phyloP scores from a whole-genome alignment of 176 grass and related monocot genomes.

The Oryza nivara region DNA sequence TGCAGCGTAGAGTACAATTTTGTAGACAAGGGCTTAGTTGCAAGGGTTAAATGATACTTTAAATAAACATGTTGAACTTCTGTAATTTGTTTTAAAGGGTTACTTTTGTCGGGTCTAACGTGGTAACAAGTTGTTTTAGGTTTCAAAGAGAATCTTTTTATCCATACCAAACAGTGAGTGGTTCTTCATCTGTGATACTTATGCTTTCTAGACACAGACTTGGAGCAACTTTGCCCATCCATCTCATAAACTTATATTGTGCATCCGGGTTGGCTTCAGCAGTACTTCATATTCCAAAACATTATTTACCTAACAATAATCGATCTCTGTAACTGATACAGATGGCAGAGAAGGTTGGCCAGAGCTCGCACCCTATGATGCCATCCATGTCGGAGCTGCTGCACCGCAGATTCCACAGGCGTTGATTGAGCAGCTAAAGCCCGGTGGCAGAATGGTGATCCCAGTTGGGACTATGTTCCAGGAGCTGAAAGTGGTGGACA shows the following conservation, averaged over 20 bases:
- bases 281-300: background rate
- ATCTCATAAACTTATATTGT: background rate
- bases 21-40: background rate
- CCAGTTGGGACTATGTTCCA: slow-evolving; percentile 68
- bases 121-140: background rate
- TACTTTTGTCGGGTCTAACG: background rate
- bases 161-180: background rate
- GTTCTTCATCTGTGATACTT: background rate
- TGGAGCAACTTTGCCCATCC: background rate
- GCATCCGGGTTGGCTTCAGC: background rate
- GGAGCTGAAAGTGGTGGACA: slow-evolving; percentile 85
- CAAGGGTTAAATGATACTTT: background rate
- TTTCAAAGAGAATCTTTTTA: background rate
- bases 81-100: background rate
- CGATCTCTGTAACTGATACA: slow-evolving; percentile 39
- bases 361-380: slow-evolving; percentile 70
- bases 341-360: slow-evolving; percentile 88
- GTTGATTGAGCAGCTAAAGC: slow-evolving; percentile 70
- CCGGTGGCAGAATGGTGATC: slow-evolving; percentile 82
- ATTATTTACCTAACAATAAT: background rate
- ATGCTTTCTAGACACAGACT: background rate
- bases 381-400: slow-evolving; percentile 82
- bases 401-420: slow-evolving; percentile 65
- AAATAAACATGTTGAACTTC: background rate
- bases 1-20: background rate